Base-by-base conservation (phyloP, 2,329 filamentous ascomycete species). In the Aspergillus alliaceus region DNA sequence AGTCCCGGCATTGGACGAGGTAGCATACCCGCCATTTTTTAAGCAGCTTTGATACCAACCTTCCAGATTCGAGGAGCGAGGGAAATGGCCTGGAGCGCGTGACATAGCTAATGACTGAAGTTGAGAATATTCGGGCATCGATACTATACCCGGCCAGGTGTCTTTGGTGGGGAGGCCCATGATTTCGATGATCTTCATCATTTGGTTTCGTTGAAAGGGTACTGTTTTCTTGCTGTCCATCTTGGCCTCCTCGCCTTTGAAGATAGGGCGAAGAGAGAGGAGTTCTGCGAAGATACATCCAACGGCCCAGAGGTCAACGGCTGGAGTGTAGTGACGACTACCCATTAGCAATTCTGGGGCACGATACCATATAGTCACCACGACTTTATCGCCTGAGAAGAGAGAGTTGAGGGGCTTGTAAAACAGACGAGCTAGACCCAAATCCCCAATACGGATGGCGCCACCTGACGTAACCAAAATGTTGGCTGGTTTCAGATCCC, bases 281-380 rank as follows among this genome's bases (percentile, higher is more conserved):
- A 99, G 81, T 73, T 99, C 95, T 2, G 95, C 95, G 69, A 99
- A 98, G 68, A 99, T 99, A 74, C 95, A 99, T 1, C 95, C 95
- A 1, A 99, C 87, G 2, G 95, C 95, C 95, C 95, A 99, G 75
- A 98, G 87, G 73, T 99, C 95, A 63, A 99, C 91, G 22, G 95
- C 93, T 0, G 95, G 93, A 0, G 95, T 98, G 77, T 99, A 99
- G 74, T 99, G 95, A n/a, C 90, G 85, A 50, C 89, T 91, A 2
- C 95, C 95, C 3, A 99, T 85, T 1, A 99, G 85, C 4, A 99
- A 82, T 74, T 99, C 95, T 0, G 95, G 95, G 0, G 95, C 95
- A 22, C 95, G 90, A 69, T 99, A 99, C 95, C 95, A 99, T 61
- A 99, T 99, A 0, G 95, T 99, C 14, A 99, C 95, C 52, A 99